Conservation (phyloP, 495 filamentous ascomycete species). For the Thermothielavioides terrestris region DNA sequence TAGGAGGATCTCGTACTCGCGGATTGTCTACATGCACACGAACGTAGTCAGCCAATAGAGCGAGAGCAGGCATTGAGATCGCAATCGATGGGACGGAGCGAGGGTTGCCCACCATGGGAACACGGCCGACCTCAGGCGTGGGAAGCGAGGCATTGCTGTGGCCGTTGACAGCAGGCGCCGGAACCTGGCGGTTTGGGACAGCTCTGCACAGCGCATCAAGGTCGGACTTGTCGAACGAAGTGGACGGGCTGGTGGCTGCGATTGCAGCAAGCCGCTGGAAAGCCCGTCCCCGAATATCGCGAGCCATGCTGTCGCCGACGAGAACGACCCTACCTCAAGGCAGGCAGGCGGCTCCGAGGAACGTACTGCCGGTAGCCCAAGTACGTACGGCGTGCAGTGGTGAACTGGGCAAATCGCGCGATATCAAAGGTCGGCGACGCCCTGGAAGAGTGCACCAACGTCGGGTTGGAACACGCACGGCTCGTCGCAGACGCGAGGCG, state of each 20-base stretch:
- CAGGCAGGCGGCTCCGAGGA: too few relatives aligned
- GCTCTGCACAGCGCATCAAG: constrained; percentile 54
- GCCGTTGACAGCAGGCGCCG: constrained; percentile 29
- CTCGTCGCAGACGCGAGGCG: background rate
- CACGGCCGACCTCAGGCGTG: constrained; percentile 28
- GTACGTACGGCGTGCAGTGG: too few relatives aligned
- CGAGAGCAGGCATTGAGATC: background rate
- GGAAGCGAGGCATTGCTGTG: constrained; percentile 6
- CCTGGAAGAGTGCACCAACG: background rate
- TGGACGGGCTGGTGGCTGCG: constrained; percentile 43
- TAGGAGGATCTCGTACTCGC: constrained; percentile 82
- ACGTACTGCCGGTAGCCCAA: too few relatives aligned
- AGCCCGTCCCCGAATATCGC: constrained; percentile 52
- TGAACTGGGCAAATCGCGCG: too few relatives aligned
- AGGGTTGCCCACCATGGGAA: constrained; percentile 42
- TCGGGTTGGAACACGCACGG: background rate
- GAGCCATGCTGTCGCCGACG: constrained; percentile 28
- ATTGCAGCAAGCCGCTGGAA: constrained; percentile 63
- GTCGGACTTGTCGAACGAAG: constrained; percentile 52
- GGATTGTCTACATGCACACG: constrained; percentile 41
- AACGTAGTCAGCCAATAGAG: constrained; percentile 12
- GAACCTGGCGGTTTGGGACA: constrained; percentile 33
- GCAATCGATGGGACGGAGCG: background rate
- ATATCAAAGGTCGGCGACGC: too few relatives aligned
- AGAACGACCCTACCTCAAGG: too few relatives aligned